Evolutionary conservation across 495 filamentous ascomycete genomes (phyloP).

Genomic region (Aspergillus ostianus): DNA sequence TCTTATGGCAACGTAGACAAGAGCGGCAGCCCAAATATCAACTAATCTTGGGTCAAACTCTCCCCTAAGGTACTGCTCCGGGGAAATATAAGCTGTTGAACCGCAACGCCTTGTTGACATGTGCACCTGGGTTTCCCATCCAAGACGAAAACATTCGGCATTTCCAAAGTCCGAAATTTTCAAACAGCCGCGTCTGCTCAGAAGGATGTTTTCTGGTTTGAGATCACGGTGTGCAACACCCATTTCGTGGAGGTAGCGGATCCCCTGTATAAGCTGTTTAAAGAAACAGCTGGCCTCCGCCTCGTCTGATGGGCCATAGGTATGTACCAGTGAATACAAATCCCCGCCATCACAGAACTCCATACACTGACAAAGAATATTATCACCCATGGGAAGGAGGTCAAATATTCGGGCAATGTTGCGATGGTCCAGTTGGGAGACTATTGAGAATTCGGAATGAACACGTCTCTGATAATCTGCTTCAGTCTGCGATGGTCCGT

Average conservation of each 20-base stretch:
- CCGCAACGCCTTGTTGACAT: slow-evolving; percentile 97
- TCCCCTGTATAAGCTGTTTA: slow-evolving; percentile 98
- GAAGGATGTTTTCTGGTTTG: slow-evolving; percentile 93
- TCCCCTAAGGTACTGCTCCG: slow-evolving; percentile 89
- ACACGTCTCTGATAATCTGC: slow-evolving; percentile 97
- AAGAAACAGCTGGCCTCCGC: slow-evolving; percentile 96
- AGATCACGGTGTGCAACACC: slow-evolving; percentile 95
- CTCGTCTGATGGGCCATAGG: slow-evolving; percentile 90
- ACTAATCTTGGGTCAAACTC: slow-evolving; percentile 97
- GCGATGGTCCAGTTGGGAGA: slow-evolving; percentile 89
- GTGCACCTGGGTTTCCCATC: slow-evolving; percentile 96
- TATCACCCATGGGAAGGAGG: slow-evolving; percentile 90
- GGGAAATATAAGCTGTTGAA: slow-evolving; percentile 94
- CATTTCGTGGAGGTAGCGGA: slow-evolving; percentile 99
- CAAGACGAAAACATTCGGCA: slow-evolving; percentile 99
- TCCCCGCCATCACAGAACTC: slow-evolving; percentile 97
- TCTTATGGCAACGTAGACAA: slow-evolving; percentile 99
- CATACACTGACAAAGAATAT: slow-evolving; percentile 99
- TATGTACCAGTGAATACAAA: slow-evolving; percentile 88
- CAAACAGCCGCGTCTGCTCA: slow-evolving; percentile 85
- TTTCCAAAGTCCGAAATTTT: slow-evolving; percentile 99
- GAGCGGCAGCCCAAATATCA: slow-evolving; percentile 95
- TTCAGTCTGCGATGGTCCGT: slow-evolving; percentile 84
- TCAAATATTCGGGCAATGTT: slow-evolving; percentile 98
- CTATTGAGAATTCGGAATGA: slow-evolving; percentile 97